A percentile compares a stretch with the other conserved stretches of the same genome.
Evolutionary conservation across 768 basidiomycete genomes (phyloP).

Genomic region (Tubosaeta sp.): DNA sequence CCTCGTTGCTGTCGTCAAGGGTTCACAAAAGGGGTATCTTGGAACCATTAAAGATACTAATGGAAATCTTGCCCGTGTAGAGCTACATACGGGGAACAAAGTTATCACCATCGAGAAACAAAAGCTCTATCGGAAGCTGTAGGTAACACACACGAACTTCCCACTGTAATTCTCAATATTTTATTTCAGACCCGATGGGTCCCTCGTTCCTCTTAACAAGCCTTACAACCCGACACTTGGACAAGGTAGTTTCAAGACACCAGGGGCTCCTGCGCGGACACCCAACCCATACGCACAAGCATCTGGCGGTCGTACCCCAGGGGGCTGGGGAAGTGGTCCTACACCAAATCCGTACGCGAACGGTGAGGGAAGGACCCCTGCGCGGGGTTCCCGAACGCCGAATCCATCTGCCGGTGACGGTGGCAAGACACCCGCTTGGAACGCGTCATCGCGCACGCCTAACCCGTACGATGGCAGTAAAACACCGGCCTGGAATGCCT

Average conservation of each 20-base stretch:
- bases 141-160: constrained; percentile 29
- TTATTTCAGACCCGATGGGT: constrained; percentile 49
- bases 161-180: constrained; percentile 6
- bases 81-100: constrained; percentile 86
- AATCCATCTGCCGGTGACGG: constrained; percentile 60
- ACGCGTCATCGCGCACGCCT: constrained; percentile 47
- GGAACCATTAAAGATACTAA: constrained; percentile 96
- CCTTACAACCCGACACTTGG: constrained; percentile 21
- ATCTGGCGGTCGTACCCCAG: constrained; percentile 34
- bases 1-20: constrained; percentile 76
- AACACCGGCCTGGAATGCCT: constrained; percentile 50
- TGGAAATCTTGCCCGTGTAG: constrained; percentile 80
- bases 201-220: constrained; percentile 47
- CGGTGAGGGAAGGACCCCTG: constrained; percentile 55
- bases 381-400: constrained; percentile 66
- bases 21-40: constrained; percentile 84
- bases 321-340: constrained; percentile 36
- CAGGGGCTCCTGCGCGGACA: constrained; percentile 41
- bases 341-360: constrained; percentile 68
- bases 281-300: constrained; percentile 45
- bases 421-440: constrained; percentile 67
- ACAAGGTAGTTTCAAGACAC: constrained; percentile 28
- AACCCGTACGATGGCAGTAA: constrained; percentile 47
- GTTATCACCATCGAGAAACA: constrained; percentile 82
- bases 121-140: constrained; percentile 72